Evolutionary conservation across 2,329 filamentous ascomycete genomes (phyloP).

Genomic region (Neofusicoccum cordaticola): DNA sequence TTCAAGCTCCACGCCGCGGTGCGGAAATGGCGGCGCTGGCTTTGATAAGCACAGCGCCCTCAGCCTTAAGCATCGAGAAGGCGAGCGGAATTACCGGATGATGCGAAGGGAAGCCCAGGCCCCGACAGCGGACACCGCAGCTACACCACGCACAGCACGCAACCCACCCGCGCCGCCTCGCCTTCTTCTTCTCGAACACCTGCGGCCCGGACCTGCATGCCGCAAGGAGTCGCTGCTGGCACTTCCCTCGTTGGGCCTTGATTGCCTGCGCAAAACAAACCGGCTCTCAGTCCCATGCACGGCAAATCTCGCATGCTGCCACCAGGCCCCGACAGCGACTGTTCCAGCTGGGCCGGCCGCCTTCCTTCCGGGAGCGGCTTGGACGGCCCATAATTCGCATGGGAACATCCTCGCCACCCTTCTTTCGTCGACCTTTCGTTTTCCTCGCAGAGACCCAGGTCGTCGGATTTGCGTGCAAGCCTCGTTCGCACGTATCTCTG

Average conservation of each 20-base stretch:
- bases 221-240: not conserved
- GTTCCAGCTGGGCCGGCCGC: not conserved
- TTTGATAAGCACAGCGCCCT: constrained; percentile 2
- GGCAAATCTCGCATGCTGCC: constrained; percentile 1
- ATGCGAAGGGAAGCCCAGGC: not conserved
- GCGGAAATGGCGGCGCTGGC: not conserved
- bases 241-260: not conserved
- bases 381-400: not conserved
- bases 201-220: not conserved
- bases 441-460: not conserved
- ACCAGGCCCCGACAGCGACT: not conserved
- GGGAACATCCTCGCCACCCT: not conserved
- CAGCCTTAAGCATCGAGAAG: not conserved
- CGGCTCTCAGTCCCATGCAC: not conserved
- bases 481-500: not conserved
- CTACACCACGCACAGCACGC: no score
- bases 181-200: no score
- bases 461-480: not conserved
- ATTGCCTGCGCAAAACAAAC: not conserved
- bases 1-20: not conserved
- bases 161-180: no score
- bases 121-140: no score
- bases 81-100: not conserved
- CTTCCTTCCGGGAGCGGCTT: constrained; percentile 1
- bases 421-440: not conserved